Percentiles rank a stretch among this genome's conserved stretches.
These are phyloP conservation scores for Aquanectria penicillioides DNA, from an alignment of 2,329 filamentous ascomycete genomes.

Conservation along the genomic window DNA sequence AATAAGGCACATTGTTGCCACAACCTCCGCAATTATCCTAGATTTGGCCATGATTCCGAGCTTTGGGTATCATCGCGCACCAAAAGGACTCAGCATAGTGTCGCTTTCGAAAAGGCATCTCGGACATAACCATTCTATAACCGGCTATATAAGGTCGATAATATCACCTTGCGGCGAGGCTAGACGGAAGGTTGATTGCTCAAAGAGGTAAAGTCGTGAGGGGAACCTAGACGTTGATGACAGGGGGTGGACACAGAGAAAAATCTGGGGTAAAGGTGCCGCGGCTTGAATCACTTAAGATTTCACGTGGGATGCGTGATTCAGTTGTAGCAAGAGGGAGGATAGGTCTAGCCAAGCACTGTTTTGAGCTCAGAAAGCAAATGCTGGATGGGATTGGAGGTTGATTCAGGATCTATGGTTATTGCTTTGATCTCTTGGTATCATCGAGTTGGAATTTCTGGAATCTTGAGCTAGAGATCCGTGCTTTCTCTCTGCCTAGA, in stretches of 20 bases:
- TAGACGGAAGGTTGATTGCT: neutral
- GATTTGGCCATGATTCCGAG: neutral
- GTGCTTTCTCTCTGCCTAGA: no score
- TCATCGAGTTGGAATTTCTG: no score
- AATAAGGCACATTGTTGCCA: neutral
- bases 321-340: neutral
- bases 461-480: no score
- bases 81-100: neutral
- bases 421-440: no score
- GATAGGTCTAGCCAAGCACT: no score
- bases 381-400: no score
- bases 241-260: slow-evolving; percentile 2
- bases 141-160: neutral
- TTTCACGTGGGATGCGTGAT: neutral
- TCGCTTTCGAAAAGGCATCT: neutral
- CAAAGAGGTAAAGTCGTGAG: slow-evolving; percentile 1
- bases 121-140: slow-evolving; percentile 7
- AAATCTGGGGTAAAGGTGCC: slow-evolving; percentile 1
- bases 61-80: neutral
- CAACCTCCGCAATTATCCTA: neutral
- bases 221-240: slow-evolving; percentile 3
- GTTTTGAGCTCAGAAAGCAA: no score
- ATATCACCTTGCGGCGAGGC: neutral
- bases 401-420: no score
- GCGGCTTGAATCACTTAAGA: neutral